A percentile compares a stretch with the other conserved stretches of the same genome.
Evolutionary conservation across 202 grass and related monocot species (phyloP).

Genomic region (Schoenoplectus tabernaemontani): DNA sequence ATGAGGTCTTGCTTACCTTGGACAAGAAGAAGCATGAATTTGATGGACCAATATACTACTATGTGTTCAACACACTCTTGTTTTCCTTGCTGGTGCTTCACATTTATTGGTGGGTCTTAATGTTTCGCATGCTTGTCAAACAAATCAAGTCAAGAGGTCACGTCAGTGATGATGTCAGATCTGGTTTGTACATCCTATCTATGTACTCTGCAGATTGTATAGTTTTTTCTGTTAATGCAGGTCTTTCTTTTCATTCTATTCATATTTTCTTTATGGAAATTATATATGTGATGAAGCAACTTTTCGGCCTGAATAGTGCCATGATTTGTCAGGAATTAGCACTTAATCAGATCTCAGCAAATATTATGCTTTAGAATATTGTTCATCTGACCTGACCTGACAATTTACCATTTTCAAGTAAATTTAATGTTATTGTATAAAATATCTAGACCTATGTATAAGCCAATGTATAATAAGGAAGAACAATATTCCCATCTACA

Average conservation of each 20-base stretch:
- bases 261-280: neutral
- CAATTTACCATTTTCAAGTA: neutral
- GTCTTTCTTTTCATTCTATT: neutral
- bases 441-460: neutral
- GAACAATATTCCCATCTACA: neutral
- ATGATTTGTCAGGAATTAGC: neutral
- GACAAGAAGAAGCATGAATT: slow-evolving; percentile 54
- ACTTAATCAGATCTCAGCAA: neutral
- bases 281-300: neutral
- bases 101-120: slow-evolving; percentile 89
- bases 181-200: slow-evolving; percentile 34
- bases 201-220: neutral
- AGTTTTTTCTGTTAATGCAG: slow-evolving; percentile 4
- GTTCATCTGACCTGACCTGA: neutral
- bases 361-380: neutral
- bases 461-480: neutral
- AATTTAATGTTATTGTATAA: neutral
- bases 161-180: slow-evolving; percentile 86
- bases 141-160: slow-evolving; percentile 64
- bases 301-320: neutral
- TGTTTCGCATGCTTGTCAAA: slow-evolving; percentile 73
- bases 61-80: slow-evolving; percentile 87
- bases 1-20: slow-evolving; percentile 69
- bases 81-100: slow-evolving; percentile 80
- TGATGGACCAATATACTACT: slow-evolving; percentile 72